These are phyloP conservation scores for Citrus cavaleriei DNA, from an alignment of 345 rosid genomes.

Conservation along the genomic window DNA sequence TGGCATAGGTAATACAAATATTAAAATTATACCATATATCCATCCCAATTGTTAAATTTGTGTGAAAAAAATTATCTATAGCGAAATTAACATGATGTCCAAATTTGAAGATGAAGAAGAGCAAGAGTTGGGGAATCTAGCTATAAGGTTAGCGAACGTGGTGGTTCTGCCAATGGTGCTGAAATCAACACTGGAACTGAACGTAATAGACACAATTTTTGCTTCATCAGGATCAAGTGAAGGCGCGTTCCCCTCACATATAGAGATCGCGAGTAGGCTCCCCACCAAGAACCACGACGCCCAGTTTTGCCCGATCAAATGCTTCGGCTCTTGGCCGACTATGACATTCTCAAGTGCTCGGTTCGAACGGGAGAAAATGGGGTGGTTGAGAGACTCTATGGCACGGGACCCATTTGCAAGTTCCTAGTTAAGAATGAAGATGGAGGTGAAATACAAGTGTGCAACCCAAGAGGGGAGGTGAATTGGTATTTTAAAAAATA, in stretches of 20 bases:
- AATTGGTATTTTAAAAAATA: too few relatives aligned
- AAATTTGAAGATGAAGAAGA: neutral
- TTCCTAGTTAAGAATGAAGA: constrained; percentile 29
- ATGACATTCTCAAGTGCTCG: constrained; percentile 29
- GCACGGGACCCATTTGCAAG: constrained; percentile 37
- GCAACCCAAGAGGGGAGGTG: constrained; percentile 3
- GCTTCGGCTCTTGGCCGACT: constrained; percentile 43
- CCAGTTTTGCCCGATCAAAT: constrained; percentile 39
- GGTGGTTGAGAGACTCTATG: constrained; percentile 27
- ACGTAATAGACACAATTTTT: constrained; percentile 36
- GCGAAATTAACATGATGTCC: too few relatives aligned
- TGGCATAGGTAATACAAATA: too few relatives aligned
- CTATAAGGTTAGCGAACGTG: neutral
- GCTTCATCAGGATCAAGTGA: neutral
- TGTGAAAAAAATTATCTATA: too few relatives aligned
- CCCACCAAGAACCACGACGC: constrained; percentile 40
- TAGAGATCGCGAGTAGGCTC: constrained; percentile 32
- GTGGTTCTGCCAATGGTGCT: constrained; percentile 25
- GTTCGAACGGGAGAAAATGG: neutral
- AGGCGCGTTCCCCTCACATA: constrained; percentile 23
- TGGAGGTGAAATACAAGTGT: neutral
- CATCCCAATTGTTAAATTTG: too few relatives aligned
- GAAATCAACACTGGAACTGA: constrained; percentile 43
- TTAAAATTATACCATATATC: too few relatives aligned
- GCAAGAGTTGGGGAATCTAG: neutral